A percentile compares a stretch with the other conserved stretches of the same genome.
Conservation (phyloP, 108 stramenopile species). For the Cyclotella choctawhatcheeana region DNA sequence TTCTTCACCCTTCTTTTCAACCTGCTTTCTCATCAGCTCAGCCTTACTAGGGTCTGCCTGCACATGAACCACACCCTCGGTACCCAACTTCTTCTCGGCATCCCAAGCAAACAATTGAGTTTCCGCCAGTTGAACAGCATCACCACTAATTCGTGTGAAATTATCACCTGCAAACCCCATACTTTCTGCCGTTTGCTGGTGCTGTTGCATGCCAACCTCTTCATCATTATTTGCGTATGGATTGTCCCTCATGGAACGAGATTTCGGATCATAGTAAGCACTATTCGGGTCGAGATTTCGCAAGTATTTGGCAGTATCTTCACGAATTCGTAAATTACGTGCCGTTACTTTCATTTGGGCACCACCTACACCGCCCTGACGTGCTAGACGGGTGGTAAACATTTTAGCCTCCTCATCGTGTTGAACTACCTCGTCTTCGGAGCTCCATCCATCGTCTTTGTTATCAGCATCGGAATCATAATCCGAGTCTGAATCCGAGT, state of each 20-base stretch:
- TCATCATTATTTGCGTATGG: slow-evolving; percentile 91
- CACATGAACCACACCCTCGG: slow-evolving; percentile 82
- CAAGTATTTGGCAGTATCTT: slow-evolving; percentile 99
- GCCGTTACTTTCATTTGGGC: slow-evolving; percentile 98
- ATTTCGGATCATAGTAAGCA: slow-evolving; percentile 96
- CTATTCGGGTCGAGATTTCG: slow-evolving; percentile 95
- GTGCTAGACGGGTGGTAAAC: slow-evolving; percentile 92
- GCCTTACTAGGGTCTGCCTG: slow-evolving; percentile 97
- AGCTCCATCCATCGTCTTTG: slow-evolving; percentile 52
- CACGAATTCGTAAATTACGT: slow-evolving; percentile 97
- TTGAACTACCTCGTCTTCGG: slow-evolving; percentile 82
- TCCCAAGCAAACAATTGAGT: slow-evolving; percentile 99
- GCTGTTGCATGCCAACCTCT: slow-evolving; percentile 33
- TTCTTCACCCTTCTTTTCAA: slow-evolving; percentile 78
- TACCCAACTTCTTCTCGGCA: slow-evolving; percentile 73
- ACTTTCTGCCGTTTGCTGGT: slow-evolving; percentile 59
- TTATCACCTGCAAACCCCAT: slow-evolving; percentile 96
- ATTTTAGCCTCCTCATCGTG: slow-evolving; percentile 86
- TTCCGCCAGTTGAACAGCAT: slow-evolving; percentile 88
- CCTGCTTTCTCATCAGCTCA: slow-evolving; percentile 89
- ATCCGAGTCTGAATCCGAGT: slow-evolving; percentile 88
- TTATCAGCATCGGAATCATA: slow-evolving; percentile 60
- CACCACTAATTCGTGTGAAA: slow-evolving; percentile 91
- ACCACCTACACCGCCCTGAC: slow-evolving; percentile 98
- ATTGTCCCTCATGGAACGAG: slow-evolving; percentile 98